phyloP scores from a whole-genome alignment of 75 land plant genomes.

The Pseudotsuga menziesii region DNA sequence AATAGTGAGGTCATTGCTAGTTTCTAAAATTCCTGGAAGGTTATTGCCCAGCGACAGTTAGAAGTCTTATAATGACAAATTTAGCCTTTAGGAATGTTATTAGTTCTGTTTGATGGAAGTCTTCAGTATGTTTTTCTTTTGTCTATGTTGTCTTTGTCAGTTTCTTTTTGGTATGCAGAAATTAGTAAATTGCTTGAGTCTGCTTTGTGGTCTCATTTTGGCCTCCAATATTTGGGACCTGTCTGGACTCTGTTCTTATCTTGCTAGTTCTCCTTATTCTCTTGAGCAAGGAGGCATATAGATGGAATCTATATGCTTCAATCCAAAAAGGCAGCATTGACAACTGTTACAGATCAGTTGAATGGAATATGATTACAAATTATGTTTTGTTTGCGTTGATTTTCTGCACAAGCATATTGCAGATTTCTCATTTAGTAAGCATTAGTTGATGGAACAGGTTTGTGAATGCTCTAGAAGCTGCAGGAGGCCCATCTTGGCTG shows the following conservation, averaged over 20 bases:
- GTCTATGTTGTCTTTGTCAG: background rate
- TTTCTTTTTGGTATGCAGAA: background rate
- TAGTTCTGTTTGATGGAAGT: too few species aligned
- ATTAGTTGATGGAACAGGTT: slow-evolving; percentile 34
- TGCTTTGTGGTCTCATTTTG: background rate
- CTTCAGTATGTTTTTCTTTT: background rate
- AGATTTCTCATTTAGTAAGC: background rate
- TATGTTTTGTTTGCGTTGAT: background rate
- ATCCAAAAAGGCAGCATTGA: too few species aligned
- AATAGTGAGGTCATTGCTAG: too few species aligned
- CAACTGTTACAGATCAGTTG: too few species aligned
- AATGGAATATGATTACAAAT: background rate
- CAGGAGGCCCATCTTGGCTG: slow-evolving; percentile 77
- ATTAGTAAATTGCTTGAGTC: background rate
- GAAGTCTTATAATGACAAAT: too few species aligned
- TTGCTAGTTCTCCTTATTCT: background rate
- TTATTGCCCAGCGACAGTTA: too few species aligned
- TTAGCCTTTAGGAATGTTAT: too few species aligned
- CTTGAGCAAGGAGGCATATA: too few species aligned
- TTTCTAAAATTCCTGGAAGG: too few species aligned
- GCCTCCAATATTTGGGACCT: background rate
- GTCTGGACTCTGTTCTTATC: background rate
- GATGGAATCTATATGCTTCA: too few species aligned
- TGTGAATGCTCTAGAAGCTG: slow-evolving; percentile 63
- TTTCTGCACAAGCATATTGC: background rate